phyloP scores from a whole-genome alignment of 2,329 filamentous ascomycete species.

The Teratosphaeria epicoccoides region DNA sequence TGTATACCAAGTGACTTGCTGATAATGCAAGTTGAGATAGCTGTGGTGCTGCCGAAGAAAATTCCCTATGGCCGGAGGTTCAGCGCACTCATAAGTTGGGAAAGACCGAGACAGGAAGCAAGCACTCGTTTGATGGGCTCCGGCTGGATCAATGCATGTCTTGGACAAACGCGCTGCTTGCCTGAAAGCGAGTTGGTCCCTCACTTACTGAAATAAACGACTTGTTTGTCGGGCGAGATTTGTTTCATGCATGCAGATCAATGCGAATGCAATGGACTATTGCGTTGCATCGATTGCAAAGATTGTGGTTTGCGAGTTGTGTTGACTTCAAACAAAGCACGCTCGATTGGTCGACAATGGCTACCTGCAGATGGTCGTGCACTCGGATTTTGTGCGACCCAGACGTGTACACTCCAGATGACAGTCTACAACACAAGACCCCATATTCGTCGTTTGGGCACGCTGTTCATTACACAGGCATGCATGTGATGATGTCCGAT shows the following conservation, averaged over 20 bases:
- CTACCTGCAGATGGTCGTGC: background rate
- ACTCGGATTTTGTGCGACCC: background rate
- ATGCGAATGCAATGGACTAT: background rate
- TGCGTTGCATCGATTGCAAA: background rate
- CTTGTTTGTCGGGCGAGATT: background rate
- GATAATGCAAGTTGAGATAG: background rate
- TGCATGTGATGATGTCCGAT: no score
- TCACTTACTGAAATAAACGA: background rate
- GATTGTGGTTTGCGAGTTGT: background rate
- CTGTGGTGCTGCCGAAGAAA: background rate
- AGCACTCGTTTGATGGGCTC: slow-evolving; percentile 1
- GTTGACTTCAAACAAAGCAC: background rate
- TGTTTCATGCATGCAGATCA: background rate
- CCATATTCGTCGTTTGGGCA: background rate
- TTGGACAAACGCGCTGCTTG: background rate
- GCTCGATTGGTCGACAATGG: background rate
- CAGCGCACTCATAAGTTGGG: background rate
- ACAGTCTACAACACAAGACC: background rate
- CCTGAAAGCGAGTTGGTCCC: background rate
- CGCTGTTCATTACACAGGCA: background rate
- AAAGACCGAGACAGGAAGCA: slow-evolving; percentile 1
- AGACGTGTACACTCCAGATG: background rate
- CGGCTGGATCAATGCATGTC: background rate
- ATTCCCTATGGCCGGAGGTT: background rate
- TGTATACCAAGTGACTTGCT: background rate